Evolutionary conservation across 2,329 filamentous ascomycete genomes (phyloP), one percentile per base, ranked within the genome.

Genomic region (Coleophoma crateriformis): DNA sequence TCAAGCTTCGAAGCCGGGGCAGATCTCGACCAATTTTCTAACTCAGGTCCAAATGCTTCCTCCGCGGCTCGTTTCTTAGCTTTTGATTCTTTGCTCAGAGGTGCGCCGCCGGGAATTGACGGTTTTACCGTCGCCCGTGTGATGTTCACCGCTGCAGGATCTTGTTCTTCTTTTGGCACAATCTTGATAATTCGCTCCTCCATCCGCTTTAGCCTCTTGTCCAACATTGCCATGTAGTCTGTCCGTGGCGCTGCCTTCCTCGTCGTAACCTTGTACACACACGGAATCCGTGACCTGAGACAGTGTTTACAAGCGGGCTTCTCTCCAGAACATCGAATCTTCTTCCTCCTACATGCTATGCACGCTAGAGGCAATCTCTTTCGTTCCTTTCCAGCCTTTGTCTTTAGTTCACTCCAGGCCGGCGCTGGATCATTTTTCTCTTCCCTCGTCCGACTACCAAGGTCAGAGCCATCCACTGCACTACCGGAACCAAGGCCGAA

Each of bases 151-250:
- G 85, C 65, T 10, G 69, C 76, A 22, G 81, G 74, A 39, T 87
- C 84, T 54, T 88, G 79, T 55, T 95, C 90, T 39, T 89, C 81
- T 64, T 92, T 95, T 0, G 94, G 92, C 27, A 97, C 87, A 51
- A 92, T 86, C 67, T 96, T 96, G 71, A 97, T 95, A 54, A 97
- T 94, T 50, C 92, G 85, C 62, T 97, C 92, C 68, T 99, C 94
- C 94, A 97, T 97, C 50, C 92, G 79, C 73, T 95, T 96, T 58
- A 97, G 69, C 47, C 94, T 81, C 70, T 96, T 96, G 70, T 97
- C 94, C 60, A 97, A 73, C 90, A 97, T 97, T 39, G 91, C 90
- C 94, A 97, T 97, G 68, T 97, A 97, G 68, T 97, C 94, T 15
- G 94, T 97, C 47, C 94, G 80, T 3, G 94, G 94, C 3, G 91